Conservation (phyloP, 208 protist genomes). For the Pavlovales sp. region DNA sequence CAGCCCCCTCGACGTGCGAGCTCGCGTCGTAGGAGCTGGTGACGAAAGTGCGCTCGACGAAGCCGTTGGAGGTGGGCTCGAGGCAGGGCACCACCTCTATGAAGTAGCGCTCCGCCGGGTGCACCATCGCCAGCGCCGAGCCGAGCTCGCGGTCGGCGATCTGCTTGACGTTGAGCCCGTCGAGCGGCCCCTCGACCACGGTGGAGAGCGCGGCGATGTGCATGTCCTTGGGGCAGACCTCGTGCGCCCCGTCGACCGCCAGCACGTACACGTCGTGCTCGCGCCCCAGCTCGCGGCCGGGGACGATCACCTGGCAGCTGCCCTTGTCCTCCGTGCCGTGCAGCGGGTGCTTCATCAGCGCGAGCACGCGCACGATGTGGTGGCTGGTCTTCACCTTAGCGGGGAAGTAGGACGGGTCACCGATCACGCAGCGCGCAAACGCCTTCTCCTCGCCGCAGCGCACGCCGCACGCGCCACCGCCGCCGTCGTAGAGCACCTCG, state of each 20-base stretch:
- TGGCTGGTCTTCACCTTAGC: slow-evolving; percentile 84
- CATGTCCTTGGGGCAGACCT: slow-evolving; percentile 86
- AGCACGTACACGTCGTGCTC: slow-evolving; percentile 94
- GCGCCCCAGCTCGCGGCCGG: slow-evolving; percentile 32
- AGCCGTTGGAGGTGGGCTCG: neutral
- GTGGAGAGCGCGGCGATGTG: slow-evolving; percentile 92
- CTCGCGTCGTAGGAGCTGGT: neutral
- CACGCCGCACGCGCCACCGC: slow-evolving; percentile 87
- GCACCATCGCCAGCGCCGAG: neutral
- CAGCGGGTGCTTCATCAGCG: slow-evolving; percentile 76
- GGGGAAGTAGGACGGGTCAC: slow-evolving; percentile 98
- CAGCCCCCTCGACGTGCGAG: neutral
- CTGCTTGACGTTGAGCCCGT: neutral
- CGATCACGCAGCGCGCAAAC: slow-evolving; percentile 78
- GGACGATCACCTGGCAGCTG: slow-evolving; percentile 54
- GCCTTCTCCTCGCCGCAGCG: slow-evolving; percentile 72
- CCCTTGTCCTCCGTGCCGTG: slow-evolving; percentile 30
- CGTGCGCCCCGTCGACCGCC: slow-evolving; percentile 76
- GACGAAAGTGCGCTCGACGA: neutral
- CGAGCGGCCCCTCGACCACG: slow-evolving; percentile 75
- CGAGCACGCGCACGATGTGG: slow-evolving; percentile 94
- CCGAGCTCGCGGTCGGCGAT: slow-evolving; percentile 30
- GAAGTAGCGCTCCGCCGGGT: neutral
- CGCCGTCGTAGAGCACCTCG: slow-evolving; percentile 86
- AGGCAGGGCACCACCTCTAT: neutral